Percentiles rank a stretch among this genome's conserved stretches.
phyloP scores from a whole-genome alignment of 345 rosid species.

The Murraya koenigii region DNA sequence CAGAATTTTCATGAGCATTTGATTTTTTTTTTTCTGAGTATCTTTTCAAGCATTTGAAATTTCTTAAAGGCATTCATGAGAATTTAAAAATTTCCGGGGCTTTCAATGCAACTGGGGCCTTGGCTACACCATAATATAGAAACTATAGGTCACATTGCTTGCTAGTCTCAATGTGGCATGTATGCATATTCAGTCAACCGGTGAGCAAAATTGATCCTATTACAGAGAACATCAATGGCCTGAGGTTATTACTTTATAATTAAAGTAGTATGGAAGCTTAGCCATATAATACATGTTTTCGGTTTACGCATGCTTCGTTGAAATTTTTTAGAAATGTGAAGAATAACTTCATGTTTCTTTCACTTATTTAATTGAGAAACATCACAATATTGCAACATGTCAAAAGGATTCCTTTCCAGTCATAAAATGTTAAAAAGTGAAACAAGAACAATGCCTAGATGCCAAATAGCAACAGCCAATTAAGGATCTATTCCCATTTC shows the following conservation, averaged over 20 bases:
- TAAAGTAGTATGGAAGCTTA: not conserved
- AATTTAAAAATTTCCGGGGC: too few relatives aligned
- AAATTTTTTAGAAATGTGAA: conserved; percentile 2
- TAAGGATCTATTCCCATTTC: not conserved
- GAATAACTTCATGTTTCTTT: not conserved
- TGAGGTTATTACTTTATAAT: conserved; percentile 4
- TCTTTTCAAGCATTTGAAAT: too few relatives aligned
- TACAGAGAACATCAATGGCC: not conserved
- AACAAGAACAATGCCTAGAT: not conserved
- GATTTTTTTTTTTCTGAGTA: too few relatives aligned
- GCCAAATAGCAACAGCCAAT: not conserved
- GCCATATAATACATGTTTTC: not conserved
- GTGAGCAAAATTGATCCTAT: not conserved
- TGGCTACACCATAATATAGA: too few relatives aligned
- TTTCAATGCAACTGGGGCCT: too few relatives aligned
- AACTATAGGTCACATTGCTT: too few relatives aligned
- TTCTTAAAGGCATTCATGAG: too few relatives aligned
- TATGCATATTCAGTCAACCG: not conserved
- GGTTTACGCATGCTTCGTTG: not conserved
- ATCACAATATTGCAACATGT: not conserved
- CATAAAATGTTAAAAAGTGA: not conserved
- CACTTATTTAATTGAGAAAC: not conserved
- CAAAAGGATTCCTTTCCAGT: not conserved
- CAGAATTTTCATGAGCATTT: too few relatives aligned
- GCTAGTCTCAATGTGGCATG: conserved; percentile 1